Base-by-base conservation (phyloP, 1,139 yeast genomes). In the Meyerozyma elateridarum region DNA sequence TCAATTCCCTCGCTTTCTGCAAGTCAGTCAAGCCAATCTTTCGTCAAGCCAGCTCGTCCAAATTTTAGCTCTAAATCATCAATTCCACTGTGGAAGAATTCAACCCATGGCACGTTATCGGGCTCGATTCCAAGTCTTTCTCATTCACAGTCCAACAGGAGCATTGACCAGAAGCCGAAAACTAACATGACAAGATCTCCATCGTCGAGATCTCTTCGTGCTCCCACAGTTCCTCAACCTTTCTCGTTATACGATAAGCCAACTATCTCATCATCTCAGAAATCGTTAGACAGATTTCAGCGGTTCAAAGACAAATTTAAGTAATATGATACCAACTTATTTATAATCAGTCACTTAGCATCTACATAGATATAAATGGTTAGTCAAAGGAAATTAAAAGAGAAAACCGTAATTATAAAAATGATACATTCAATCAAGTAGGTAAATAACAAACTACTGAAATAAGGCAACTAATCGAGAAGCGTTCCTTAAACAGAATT, bases 231-330 rank as follows among this genome's bases (percentile, higher is more conserved):
- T n/a, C 52, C 54, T 7, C 44, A 43, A 29, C 52, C 45, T 9
- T 45, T 45, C 30, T 39, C 40, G 8, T 49, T 64, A 28, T 68
- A 65, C 44, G 55, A 61, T 41, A 60, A 58, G 42, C 74, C 73
- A 8, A 67, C 74, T 8, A 52, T 68, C 4, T 62, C 72, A n/a
- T 65, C 73, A 17, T 63, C 70, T 8, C 73, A 66, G 37, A 67
- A 65, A 43, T 46, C 52, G 15, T 39, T 52, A 34, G 48, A 44
- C 35, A 56, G 55, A 39, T 59, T 59, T 33, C 56, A 57, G 31
- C 40, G 52, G 32, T 59, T 59, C 38, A 59, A 53, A 40, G 55
- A 50, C 19, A 50, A 48, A 32, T 59, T 58, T 35, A 51, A 51
- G 32, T 57, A 39, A 36, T n/a, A 14, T 22, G 13, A n/a, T n/a